Evolutionary conservation across 2,329 filamentous ascomycete genomes (phyloP).

Genomic region (Calonectria montana): DNA sequence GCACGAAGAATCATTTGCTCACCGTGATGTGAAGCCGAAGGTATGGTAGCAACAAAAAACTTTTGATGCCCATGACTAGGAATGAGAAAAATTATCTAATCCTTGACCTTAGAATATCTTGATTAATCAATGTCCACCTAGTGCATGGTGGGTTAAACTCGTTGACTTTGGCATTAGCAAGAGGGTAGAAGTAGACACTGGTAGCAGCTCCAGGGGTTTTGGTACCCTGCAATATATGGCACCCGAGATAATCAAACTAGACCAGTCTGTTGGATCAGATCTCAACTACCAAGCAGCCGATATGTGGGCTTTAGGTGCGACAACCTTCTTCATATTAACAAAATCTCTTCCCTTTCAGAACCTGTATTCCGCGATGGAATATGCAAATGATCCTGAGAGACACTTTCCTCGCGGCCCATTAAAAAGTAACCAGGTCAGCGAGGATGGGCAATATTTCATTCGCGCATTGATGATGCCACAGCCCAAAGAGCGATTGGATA

Average conservation of each 20-base stretch:
- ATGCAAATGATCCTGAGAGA: not conserved
- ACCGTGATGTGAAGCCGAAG: not conserved
- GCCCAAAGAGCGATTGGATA: not conserved
- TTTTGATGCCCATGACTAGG: not conserved
- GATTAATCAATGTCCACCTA: not conserved
- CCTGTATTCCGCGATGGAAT: not conserved
- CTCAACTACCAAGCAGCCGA: not conserved
- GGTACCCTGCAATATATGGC: not conserved
- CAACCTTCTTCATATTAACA: not conserved
- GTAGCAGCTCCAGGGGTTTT: not conserved
- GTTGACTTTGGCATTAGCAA: not conserved
- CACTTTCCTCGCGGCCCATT: not conserved
- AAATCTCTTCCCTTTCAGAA: not conserved
- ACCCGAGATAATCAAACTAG: not conserved
- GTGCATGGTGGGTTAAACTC: not conserved
- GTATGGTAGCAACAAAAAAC: not conserved
- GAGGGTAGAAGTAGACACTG: not conserved
- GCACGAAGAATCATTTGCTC: not conserved
- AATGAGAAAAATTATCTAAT: not conserved
- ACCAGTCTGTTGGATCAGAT: not conserved
- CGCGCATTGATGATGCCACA: not conserved
- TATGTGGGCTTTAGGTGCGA: not conserved
- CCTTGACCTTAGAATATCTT: not conserved
- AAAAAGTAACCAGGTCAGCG: not conserved
- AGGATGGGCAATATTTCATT: not conserved